Evolutionary conservation across 192 early-diverging fungal genomes (phyloP), one percentile per base, ranked within the genome.

Genomic region (Diversispora epigaea): DNA sequence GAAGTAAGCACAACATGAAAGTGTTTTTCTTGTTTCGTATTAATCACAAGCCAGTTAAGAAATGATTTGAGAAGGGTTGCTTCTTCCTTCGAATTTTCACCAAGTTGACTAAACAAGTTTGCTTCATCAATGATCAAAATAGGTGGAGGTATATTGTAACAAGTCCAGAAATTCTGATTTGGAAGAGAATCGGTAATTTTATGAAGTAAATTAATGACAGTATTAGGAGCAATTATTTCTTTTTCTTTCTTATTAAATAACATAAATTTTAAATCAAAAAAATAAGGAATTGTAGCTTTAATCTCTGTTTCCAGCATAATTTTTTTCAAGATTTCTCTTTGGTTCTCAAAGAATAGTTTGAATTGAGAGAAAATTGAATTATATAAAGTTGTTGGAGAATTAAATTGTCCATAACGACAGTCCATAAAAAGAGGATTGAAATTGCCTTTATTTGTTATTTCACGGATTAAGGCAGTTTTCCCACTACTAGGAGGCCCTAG

Each of bases 101-200:
- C 64, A 52, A 57, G 40, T 12, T 71, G 39, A 1, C 17, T 8
- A 41, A 71, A 22, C 25, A 39, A 11, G 54, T 61, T 58, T 61
- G 58, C 58, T 12, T 68, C 44, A 22, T 68, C 66, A 46, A 68
- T 68, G n/a, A 68, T 14, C 6, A 68, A 50, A 50, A 68, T 68
- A 0, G 66, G 66, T 46, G 43, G 66, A 49, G 44, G 19, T 68
- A 50, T 32, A 68, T 68, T 12, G 19, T 49, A 32, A 32, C 44
- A 0, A 0, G 3, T 50, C 66, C 66, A 68, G 19, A 17, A 49
- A 1, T 3, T 50, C 66, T n/a, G 47, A 0, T 68, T 21, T 46
- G 66, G 45, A 47, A 68, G 66, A 45, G 43, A 17, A 44, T 12
- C 3, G 17, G 17, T 17, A 66, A 66, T 66, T 45, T 66, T 43